These are phyloP conservation scores for Apiospora malaysiana DNA, from an alignment of 2,329 filamentous ascomycete species.

Conservation along the genomic window DNA sequence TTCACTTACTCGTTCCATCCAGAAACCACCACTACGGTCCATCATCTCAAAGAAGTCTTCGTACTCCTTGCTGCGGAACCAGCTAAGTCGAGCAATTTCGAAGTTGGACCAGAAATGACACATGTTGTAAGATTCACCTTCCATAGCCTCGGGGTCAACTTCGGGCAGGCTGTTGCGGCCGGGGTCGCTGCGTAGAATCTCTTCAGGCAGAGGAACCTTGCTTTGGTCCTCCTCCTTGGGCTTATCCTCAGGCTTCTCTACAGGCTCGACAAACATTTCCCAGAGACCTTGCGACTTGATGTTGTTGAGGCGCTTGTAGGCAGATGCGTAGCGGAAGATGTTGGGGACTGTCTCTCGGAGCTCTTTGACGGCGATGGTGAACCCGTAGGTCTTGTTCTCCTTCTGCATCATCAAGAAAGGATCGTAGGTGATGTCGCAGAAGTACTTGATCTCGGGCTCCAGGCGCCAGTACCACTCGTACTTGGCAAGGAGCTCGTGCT, in stretches of 20 bases:
- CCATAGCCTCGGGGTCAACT: conserved; percentile 92
- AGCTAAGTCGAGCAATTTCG: conserved; percentile 92
- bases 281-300: conserved; percentile 90
- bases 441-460: conserved; percentile 99
- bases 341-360: conserved; percentile 97
- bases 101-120: conserved; percentile 99
- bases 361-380: conserved; percentile 98
- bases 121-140: conserved; percentile 99
- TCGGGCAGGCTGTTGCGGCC: conserved; percentile 74
- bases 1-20: conserved; percentile 87
- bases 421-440: conserved; percentile 99
- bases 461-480: conserved; percentile 99
- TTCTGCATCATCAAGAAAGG: conserved; percentile 96
- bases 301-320: conserved; percentile 93
- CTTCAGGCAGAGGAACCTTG: conserved; percentile 74
- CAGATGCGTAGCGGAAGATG: conserved; percentile 98
- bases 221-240: conserved; percentile 67
- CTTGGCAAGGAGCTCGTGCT: conserved; percentile 91
- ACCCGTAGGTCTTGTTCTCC: conserved; percentile 96
- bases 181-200: conserved; percentile 79
- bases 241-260: conserved; percentile 63
- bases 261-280: conserved; percentile 96
- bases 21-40: conserved; percentile 97
- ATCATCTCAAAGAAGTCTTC: conserved; percentile 99
- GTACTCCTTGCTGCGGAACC: conserved; percentile 97